Evolutionary conservation across 2,329 filamentous ascomycete species (phyloP).

Genomic region (Ascochyta pisi): DNA sequence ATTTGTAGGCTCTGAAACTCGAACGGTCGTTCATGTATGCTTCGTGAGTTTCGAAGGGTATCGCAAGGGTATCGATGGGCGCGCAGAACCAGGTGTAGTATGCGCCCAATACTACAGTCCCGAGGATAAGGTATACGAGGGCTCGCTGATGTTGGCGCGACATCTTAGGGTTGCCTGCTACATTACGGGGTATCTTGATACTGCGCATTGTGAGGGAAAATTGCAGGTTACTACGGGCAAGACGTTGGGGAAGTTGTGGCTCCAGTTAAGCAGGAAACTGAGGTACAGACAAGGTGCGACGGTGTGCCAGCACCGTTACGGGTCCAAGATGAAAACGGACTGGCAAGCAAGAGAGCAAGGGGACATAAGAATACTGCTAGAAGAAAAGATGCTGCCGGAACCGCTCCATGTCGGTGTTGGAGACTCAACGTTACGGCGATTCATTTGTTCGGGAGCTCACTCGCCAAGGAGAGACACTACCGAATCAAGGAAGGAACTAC

Average conservation of each 20-base stretch:
- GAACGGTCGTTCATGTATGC: conserved; percentile 42
- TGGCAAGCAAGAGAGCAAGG: not conserved
- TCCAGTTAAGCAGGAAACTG: not conserved
- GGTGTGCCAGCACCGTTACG: conserved; percentile 12
- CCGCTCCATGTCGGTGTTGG: conserved; percentile 3
- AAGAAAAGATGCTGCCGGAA: conserved; percentile 8
- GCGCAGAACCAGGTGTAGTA: conserved; percentile 38
- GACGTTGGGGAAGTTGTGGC: not conserved
- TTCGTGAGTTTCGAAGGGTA: conserved; percentile 39
- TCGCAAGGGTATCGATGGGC: conserved; percentile 38
- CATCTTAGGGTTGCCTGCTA: conserved; percentile 32
- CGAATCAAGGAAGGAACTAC: conserved; percentile 13
- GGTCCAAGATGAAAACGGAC: not conserved
- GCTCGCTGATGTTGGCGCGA: conserved; percentile 40
- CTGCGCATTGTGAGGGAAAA: conserved; percentile 34
- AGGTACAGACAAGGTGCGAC: conserved; percentile 2
- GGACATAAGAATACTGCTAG: conserved; percentile 1
- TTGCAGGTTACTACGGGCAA: not conserved
- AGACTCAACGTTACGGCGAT: not conserved
- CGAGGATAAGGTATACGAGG: conserved; percentile 34
- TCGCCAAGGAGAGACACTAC: conserved; percentile 11
- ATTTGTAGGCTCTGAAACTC: conserved; percentile 23
- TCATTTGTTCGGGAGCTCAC: conserved; percentile 9
- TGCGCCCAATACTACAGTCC: conserved; percentile 32
- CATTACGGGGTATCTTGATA: conserved; percentile 37